phyloP scores from a whole-genome alignment of 768 basidiomycete species.

The Rhizopogon roseolus region DNA sequence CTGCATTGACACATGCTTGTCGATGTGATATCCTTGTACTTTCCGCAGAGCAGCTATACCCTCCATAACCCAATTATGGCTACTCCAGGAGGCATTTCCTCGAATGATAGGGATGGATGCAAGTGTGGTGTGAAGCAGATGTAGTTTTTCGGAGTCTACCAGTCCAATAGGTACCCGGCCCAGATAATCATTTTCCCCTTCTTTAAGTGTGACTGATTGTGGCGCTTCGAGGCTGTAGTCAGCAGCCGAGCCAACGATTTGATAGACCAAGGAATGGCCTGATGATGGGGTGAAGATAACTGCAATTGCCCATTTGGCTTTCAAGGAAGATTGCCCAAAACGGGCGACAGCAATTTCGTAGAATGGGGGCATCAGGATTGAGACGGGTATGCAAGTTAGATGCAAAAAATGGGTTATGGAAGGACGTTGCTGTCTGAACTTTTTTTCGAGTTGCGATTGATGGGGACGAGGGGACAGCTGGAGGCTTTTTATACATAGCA shows the following conservation, averaged over 20 bases:
- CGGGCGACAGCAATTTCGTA: conserved; percentile 27
- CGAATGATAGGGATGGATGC: conserved; percentile 18
- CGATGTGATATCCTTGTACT: conserved; percentile 22
- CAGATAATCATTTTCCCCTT: conserved; percentile 23
- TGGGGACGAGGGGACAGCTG: conserved; percentile 8
- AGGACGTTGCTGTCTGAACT: neutral
- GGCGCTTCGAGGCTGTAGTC: conserved; percentile 27
- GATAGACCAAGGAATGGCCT: conserved; percentile 25
- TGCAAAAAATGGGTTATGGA: neutral
- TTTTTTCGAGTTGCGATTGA: conserved; percentile 20
- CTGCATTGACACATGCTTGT: conserved; percentile 23
- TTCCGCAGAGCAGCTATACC: conserved; percentile 23
- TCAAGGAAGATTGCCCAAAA: conserved; percentile 17
- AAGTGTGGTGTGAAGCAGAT: conserved; percentile 22
- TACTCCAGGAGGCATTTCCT: conserved; percentile 23
- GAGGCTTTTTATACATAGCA: conserved; percentile 2
- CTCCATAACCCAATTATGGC: conserved; percentile 28
- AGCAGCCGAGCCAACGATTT: conserved; percentile 21
- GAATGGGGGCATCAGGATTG: conserved; percentile 24
- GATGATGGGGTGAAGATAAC: conserved; percentile 24
- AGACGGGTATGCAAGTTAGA: conserved; percentile 1
- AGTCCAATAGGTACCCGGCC: conserved; percentile 17
- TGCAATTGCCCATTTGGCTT: conserved; percentile 20
- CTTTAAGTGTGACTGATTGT: conserved; percentile 27
- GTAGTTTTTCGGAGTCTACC: conserved; percentile 25